Conservation (phyloP, 257 asterid genomes). For the Lithospermum erythrorhizon region DNA sequence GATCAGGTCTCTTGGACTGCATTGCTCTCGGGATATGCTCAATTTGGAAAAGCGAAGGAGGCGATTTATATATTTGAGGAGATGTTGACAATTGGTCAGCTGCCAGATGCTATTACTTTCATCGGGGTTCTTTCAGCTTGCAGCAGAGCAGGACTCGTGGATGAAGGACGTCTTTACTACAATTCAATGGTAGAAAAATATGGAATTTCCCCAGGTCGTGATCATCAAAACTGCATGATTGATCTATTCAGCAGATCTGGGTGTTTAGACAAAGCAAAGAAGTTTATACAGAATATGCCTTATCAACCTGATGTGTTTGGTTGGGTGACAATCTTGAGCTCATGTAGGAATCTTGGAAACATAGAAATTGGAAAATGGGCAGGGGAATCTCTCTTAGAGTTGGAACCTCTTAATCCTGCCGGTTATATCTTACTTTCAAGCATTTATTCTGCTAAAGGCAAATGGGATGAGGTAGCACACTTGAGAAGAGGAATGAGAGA, state of each 20-base stretch:
- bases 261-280: constrained; percentile 56
- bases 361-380: constrained; percentile 40
- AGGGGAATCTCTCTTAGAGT: constrained; percentile 26
- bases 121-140: constrained; percentile 83
- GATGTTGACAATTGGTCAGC: constrained; percentile 51
- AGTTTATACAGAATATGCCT: constrained; percentile 71
- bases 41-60: constrained; percentile 73
- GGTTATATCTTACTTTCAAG: constrained; percentile 33
- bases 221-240: constrained; percentile 49
- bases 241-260: constrained; percentile 83
- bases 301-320: constrained; percentile 34
- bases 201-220: constrained; percentile 41
- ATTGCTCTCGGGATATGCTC: constrained; percentile 70
- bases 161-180: constrained; percentile 55
- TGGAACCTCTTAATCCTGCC: constrained; percentile 33
- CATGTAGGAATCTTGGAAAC: constrained; percentile 32
- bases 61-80: constrained; percentile 58
- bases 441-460: constrained; percentile 29
- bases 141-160: constrained; percentile 73
- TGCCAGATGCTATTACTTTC: constrained; percentile 72
- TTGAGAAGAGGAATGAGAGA: constrained; percentile 40
- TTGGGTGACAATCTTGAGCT: constrained; percentile 36
- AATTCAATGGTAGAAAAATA: constrained; percentile 48
- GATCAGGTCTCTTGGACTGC: constrained; percentile 94
- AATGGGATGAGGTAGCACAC: constrained; percentile 37